Percentiles rank a stretch among this genome's conserved stretches.
These are phyloP conservation scores for Crithidia expoeki DNA, from an alignment of 208 protist species.

Conservation along the genomic window DNA sequence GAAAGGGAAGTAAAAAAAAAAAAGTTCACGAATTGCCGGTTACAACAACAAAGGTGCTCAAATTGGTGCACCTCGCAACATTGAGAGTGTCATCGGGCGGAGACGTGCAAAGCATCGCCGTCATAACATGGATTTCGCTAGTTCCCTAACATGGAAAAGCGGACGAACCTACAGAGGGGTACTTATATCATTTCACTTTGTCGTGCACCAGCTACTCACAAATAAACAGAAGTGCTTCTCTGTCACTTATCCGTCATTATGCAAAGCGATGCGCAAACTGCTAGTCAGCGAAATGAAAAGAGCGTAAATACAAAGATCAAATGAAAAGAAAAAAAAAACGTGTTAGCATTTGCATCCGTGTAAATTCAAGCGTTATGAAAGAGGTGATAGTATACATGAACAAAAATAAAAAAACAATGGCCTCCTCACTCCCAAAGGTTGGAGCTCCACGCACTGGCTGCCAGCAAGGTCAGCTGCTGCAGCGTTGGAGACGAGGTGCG, in stretches of 20 bases:
- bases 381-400: no score
- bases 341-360: not conserved
- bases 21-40: no score
- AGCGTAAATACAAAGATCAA: not conserved
- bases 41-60: no score
- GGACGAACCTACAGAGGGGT: not conserved
- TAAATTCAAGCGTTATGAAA: no score
- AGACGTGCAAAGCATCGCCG: no score
- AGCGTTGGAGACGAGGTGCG: constrained; percentile 55
- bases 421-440: constrained; percentile 46
- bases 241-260: not conserved
- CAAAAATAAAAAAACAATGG: not conserved
- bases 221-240: not conserved
- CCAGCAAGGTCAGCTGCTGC: constrained; percentile 70
- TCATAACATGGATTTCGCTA: no score
- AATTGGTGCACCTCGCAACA: no score
- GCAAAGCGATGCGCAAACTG: no score
- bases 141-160: no score
- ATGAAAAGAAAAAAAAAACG: constrained; percentile 4
- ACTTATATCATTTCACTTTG: not conserved
- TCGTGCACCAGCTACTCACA: no score
- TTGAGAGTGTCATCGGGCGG: no score
- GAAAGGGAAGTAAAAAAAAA: no score
- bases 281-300: not conserved
- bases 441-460: constrained; percentile 79